Evolutionary conservation across 1,284 basidiomycete species (phyloP).

Genomic region (Ustilago trichophora): DNA sequence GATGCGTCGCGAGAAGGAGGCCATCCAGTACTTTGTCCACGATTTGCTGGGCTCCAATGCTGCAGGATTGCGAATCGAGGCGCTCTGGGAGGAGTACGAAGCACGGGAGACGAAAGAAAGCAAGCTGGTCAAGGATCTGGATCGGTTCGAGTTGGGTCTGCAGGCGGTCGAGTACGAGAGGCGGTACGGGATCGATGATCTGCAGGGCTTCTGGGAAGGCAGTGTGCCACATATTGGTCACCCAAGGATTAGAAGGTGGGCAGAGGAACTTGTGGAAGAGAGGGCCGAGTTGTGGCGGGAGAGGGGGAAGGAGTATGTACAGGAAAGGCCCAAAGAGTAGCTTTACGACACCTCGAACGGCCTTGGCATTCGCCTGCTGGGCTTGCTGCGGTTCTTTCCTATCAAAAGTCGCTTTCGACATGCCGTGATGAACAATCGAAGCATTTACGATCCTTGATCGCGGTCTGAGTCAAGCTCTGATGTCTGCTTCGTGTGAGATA

Average conservation of each 20-base stretch:
- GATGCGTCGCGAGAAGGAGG: conserved; percentile 80
- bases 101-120: conserved; percentile 81
- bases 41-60: conserved; percentile 86
- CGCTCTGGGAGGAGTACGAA: conserved; percentile 94
- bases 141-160: conserved; percentile 89
- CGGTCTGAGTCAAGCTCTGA: no score
- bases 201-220: conserved; percentile 61
- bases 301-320: conserved; percentile 31
- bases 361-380: no score
- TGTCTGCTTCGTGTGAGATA: no score
- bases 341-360: no score
- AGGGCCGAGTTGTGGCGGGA: conserved; percentile 45
- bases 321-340: conserved; percentile 3
- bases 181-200: conserved; percentile 51
- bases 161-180: conserved; percentile 71
- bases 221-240: conserved; percentile 45
- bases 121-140: conserved; percentile 92
- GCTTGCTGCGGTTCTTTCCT: no score
- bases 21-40: conserved; percentile 88
- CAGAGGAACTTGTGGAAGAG: conserved; percentile 41
- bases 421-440: no score
- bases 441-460: no score
- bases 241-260: conserved; percentile 52
- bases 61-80: conserved; percentile 79
- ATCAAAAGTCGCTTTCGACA: no score